These are phyloP conservation scores for Termitomyces sp. DNA, from an alignment of 768 basidiomycete species.

Conservation along the genomic window DNA sequence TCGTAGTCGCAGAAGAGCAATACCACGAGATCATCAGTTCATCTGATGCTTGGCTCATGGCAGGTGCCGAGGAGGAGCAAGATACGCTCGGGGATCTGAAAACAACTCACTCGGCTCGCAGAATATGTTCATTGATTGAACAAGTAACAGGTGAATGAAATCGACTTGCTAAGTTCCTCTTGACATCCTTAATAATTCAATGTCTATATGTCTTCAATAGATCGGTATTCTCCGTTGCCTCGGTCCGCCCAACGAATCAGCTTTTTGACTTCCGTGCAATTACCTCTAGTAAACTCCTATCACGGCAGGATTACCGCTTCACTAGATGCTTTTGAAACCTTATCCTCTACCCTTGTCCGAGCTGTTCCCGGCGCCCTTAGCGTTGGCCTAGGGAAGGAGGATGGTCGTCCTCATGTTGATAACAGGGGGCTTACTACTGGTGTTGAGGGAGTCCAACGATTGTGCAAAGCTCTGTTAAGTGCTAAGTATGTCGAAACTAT, in stretches of 20 bases:
- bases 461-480: slow-evolving; percentile 85
- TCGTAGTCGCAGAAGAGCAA: slow-evolving; percentile 78
- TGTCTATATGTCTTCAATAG: slow-evolving; percentile 33
- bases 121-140: slow-evolving; percentile 80
- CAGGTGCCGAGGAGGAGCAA: slow-evolving; percentile 51
- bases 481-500: slow-evolving; percentile 65
- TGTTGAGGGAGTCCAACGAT: slow-evolving; percentile 72
- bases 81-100: slow-evolving; percentile 41
- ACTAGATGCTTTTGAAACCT: slow-evolving; percentile 89
- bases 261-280: slow-evolving; percentile 81
- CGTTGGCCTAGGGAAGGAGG: slow-evolving; percentile 46
- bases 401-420: slow-evolving; percentile 42
- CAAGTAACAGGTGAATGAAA: slow-evolving; percentile 75
- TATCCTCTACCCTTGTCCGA: slow-evolving; percentile 83
- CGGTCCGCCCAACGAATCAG: slow-evolving; percentile 69
- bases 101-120: slow-evolving; percentile 79
- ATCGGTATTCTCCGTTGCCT: slow-evolving; percentile 89
- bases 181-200: not conserved
- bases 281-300: slow-evolving; percentile 80
- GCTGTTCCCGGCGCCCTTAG: slow-evolving; percentile 90
- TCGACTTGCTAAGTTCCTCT: not conserved
- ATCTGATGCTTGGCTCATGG: slow-evolving; percentile 81
- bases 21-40: slow-evolving; percentile 81
- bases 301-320: slow-evolving; percentile 74
- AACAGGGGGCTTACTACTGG: slow-evolving; percentile 72